Base-by-base conservation (phyloP, 306 rosid species). In the Styphnolobium japonicum region DNA sequence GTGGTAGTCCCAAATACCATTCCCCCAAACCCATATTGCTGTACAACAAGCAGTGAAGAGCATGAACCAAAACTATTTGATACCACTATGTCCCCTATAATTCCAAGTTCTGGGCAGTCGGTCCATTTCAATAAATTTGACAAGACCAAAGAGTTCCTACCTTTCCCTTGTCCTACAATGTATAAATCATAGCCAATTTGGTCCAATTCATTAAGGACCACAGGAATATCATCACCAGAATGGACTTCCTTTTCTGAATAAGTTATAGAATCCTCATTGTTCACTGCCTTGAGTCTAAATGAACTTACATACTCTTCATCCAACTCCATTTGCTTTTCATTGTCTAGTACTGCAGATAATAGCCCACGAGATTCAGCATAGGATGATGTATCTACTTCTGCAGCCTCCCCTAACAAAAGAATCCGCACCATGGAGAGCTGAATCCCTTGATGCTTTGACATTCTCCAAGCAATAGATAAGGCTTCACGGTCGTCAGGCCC, bases 401-500 rank as follows among this genome's bases (percentile, higher is more conserved):
- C 58, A 1, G 74, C 89, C 2, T 82, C 76, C 3, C 83, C 81
- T 0, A 34, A 49, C 4, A 78, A 68, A 9, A 69, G 34, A 45
- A 89, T 76, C 65, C 90, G 72, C 61, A 86, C 45, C 3, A 89
- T 81, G 0, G 91, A 81, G 0, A 92, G 43, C 6, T 80, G 56
- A 4, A 87, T 65, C 18, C 61, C 22, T 8, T 84, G 83, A 49
- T 88, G 84, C 60, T 51, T 72, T 2, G 88, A 79, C 90, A 92
- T 86, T 72, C 91, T 85, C 89, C 84, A 83, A n/a, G 90, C 88
- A 42, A 86, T 60, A 1, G 87, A 84, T 6, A 89, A 63, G 22
- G 97, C 96, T 71, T 89, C 91, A 3, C 90, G 82, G 34, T 90
- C 97, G 36, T 90, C 94, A 6, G 88, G 80, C 2, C 96, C 87